Conservation (phyloP, 768 basidiomycete species). For the Suillus subalutaceus region DNA sequence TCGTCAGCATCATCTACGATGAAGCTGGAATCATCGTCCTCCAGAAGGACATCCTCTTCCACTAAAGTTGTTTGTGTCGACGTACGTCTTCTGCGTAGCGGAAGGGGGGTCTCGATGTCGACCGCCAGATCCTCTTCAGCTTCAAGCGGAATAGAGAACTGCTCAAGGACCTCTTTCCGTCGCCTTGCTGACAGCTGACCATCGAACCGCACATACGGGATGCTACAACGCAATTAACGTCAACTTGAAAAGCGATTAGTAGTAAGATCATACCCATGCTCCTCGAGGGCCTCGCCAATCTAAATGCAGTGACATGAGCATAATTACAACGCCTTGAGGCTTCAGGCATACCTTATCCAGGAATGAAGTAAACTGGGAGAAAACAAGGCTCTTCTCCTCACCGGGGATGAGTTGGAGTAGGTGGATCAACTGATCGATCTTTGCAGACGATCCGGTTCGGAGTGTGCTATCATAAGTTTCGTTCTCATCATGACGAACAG, state of each 20-base stretch:
- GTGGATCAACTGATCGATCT: slow-evolving; percentile 80
- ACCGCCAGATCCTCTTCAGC: slow-evolving; percentile 27
- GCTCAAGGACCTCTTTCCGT: slow-evolving; percentile 75
- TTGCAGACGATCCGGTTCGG: slow-evolving; percentile 70
- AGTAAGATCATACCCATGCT: slow-evolving; percentile 50
- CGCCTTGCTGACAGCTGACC: slow-evolving; percentile 83
- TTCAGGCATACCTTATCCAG: slow-evolving; percentile 63
- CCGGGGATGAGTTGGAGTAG: slow-evolving; percentile 68
- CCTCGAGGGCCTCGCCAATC: slow-evolving; percentile 72
- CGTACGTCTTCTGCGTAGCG: slow-evolving; percentile 12
- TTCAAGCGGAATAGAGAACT: slow-evolving; percentile 71
- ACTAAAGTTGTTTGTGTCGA: slow-evolving; percentile 9
- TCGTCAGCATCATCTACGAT: slow-evolving; percentile 30
- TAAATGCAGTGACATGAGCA: slow-evolving; percentile 28
- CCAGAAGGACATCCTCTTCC: slow-evolving; percentile 18
- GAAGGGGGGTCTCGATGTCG: slow-evolving; percentile 20
- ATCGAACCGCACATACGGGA: slow-evolving; percentile 80
- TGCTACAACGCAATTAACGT: slow-evolving; percentile 43
- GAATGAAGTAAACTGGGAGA: slow-evolving; percentile 89
- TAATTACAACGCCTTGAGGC: not conserved
- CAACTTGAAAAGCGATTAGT: slow-evolving; percentile 1
- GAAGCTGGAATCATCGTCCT: slow-evolving; percentile 40
- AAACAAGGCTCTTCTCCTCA: slow-evolving; percentile 82
- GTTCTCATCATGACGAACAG: slow-evolving; percentile 41
- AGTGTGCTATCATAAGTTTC: slow-evolving; percentile 43